Conservation (phyloP, 257 asterid genomes). For the Solanum appendiculatum region DNA sequence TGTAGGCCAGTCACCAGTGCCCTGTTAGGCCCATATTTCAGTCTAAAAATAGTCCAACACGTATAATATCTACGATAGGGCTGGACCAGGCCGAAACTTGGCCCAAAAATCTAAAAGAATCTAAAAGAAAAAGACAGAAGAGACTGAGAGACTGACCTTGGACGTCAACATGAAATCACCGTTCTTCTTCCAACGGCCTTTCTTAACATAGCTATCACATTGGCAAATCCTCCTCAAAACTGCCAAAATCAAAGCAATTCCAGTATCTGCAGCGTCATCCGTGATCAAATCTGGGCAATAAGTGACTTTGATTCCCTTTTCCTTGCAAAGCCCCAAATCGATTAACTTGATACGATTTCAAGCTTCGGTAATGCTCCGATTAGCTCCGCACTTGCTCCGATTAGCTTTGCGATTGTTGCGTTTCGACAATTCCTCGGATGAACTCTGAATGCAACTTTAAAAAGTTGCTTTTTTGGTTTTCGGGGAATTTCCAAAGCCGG, state of each 20-base stretch:
- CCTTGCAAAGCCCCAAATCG: conserved; percentile 58
- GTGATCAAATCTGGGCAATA: conserved; percentile 80
- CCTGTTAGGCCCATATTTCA: background rate
- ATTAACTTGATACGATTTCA: conserved; percentile 60
- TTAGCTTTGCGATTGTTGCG: too few species aligned
- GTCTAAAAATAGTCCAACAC: background rate
- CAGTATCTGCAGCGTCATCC: conserved; percentile 83
- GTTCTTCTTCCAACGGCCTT: conserved; percentile 40
- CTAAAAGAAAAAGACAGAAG: background rate
- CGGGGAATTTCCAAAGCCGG: conserved; percentile 52
- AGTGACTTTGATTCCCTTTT: conserved; percentile 70
- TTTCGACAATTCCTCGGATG: conserved; percentile 57
- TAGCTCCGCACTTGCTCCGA: conserved; percentile 41
- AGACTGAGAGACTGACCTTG: conserved; percentile 35
- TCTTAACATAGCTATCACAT: conserved; percentile 57
- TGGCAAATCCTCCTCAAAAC: conserved; percentile 50
- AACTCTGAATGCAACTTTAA: conserved; percentile 36
- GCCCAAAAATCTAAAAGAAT: background rate
- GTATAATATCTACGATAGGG: background rate
- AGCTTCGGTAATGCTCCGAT: conserved; percentile 58
- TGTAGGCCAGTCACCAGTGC: too few species aligned
- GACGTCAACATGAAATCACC: conserved; percentile 55
- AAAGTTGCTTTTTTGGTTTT: conserved; percentile 23
- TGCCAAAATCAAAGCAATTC: conserved; percentile 65
- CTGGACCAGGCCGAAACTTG: background rate